These are phyloP conservation scores for Saururus chinensis DNA, from an alignment of 164 flowering plant genomes.

Conservation along the genomic window DNA sequence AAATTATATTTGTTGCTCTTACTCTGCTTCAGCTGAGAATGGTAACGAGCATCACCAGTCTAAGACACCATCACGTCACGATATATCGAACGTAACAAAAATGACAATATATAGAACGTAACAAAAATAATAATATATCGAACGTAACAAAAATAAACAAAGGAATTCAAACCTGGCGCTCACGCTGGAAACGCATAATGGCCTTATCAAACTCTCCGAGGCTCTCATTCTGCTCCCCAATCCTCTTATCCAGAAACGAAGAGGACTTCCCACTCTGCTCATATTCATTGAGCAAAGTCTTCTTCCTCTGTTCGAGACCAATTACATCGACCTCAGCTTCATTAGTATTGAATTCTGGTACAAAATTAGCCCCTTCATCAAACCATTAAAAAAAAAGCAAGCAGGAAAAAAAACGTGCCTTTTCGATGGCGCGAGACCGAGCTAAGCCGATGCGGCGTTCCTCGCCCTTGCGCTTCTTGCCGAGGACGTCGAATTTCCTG, in stretches of 20 bases:
- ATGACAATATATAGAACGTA: too few species aligned
- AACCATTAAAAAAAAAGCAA: neutral
- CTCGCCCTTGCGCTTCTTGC: slow-evolving; percentile 90
- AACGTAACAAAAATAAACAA: neutral
- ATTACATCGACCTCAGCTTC: neutral
- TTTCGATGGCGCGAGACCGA: slow-evolving; percentile 68
- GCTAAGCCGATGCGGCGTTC: slow-evolving; percentile 71
- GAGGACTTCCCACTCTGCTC: slow-evolving; percentile 76
- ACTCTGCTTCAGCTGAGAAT: slow-evolving; percentile 37
- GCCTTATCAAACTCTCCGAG: slow-evolving; percentile 87
- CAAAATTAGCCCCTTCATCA: neutral
- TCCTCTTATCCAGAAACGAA: slow-evolving; percentile 75
- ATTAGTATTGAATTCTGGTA: neutral
- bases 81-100: too few species aligned
- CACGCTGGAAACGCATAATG: slow-evolving; percentile 81
- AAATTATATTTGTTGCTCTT: slow-evolving; percentile 72
- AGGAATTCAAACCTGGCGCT: slow-evolving; percentile 45
- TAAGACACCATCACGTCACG: neutral
- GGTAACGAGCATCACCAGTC: neutral
- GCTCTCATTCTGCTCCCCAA: slow-evolving; percentile 65
- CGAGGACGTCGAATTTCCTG: slow-evolving; percentile 72
- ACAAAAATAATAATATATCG: too few species aligned
- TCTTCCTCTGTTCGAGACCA: slow-evolving; percentile 63
- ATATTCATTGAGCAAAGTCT: slow-evolving; percentile 79
- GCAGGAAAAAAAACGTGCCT: slow-evolving; percentile 42